Percentiles rank a stretch among this genome's conserved stretches.
Conservation (phyloP, 768 basidiomycete species). For the Tulasnella calospora region DNA sequence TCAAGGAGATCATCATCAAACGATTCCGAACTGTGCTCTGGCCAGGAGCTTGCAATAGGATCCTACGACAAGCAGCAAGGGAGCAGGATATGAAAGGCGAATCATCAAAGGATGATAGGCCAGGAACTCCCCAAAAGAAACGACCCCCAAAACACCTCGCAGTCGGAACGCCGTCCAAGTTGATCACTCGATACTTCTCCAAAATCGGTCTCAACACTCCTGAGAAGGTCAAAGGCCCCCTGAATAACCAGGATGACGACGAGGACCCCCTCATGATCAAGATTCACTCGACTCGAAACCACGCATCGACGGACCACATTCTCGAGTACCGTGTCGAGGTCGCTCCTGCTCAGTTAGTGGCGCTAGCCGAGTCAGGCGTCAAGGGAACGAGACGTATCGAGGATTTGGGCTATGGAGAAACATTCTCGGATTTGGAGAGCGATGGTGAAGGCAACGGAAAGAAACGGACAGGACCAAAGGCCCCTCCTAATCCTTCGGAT, state of each 20-base stretch:
- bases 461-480: constrained; percentile 40
- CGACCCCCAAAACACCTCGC: constrained; percentile 28
- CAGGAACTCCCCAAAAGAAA: constrained; percentile 42
- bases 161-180: constrained; percentile 46
- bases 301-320: constrained; percentile 63
- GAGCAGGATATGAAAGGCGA: constrained; percentile 40
- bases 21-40: constrained; percentile 81
- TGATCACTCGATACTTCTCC: constrained; percentile 56
- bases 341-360: constrained; percentile 60
- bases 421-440: constrained; percentile 37
- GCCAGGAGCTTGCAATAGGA: constrained; percentile 65
- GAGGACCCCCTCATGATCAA: constrained; percentile 52
- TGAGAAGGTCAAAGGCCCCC: constrained; percentile 19
- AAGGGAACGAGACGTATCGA: constrained; percentile 53
- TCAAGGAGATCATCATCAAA: constrained; percentile 73
- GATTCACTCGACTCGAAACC: constrained; percentile 60
- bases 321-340: constrained; percentile 80
- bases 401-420: constrained; percentile 48
- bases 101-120: not conserved
- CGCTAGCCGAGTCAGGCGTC: constrained; percentile 60
- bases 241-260: constrained; percentile 37
- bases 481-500: constrained; percentile 50
- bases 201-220: constrained; percentile 40
- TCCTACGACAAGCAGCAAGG: constrained; percentile 60
- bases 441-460: constrained; percentile 30